Evolutionary conservation across 257 asterid species (phyloP), one percentile per base, ranked within the genome.

Genomic region (Thymus mandschuricus): DNA sequence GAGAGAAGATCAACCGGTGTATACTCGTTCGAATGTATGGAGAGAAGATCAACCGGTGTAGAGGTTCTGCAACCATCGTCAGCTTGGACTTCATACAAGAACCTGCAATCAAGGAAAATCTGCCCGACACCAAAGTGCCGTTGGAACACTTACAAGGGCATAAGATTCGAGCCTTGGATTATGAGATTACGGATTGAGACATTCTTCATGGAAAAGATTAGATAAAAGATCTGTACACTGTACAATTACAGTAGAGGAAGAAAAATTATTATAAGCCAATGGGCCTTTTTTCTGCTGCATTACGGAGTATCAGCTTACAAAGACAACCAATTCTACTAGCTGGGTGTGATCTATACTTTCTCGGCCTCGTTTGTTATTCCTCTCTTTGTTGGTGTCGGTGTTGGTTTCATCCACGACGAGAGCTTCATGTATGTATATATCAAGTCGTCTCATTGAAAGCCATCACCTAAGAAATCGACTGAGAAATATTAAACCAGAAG

Each of bases 21-120:
- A 21, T 21, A 21, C 21, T 21, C 21, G 21, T 21, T 21, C 21
- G 21, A 21, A 21, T 21, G 21, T 21, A 21, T 21, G 21, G 21
- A 21, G 21, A 21, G 21, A 21, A 21, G 21, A 21, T 21, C 21
- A 21, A 21, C 21, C 13, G 82, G 86, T 6, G 13, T 79, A 6
- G 44, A 41, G 52, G 44, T 79, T 52, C 70, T 84, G 57, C 69
- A 60, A 34, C 83, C 77, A 7, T 12, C 7, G 10, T 75, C 29
- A 48, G 75, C 5, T 13, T 77, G 49, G 62, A 72, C 46, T 81
- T 84, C 78, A 77, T 70, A 11, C 78, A 77, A 46, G 68, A 78
- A 27, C 68, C 78, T 35, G 64, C 60, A 30, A 72, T 78, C 62
- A 75, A 75, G 61, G 83, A 78, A 38, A 76, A 71, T 56, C 76